These are phyloP conservation scores for Hemerocallis citrina DNA, from an alignment of 106 monocot species.

Conservation along the genomic window DNA sequence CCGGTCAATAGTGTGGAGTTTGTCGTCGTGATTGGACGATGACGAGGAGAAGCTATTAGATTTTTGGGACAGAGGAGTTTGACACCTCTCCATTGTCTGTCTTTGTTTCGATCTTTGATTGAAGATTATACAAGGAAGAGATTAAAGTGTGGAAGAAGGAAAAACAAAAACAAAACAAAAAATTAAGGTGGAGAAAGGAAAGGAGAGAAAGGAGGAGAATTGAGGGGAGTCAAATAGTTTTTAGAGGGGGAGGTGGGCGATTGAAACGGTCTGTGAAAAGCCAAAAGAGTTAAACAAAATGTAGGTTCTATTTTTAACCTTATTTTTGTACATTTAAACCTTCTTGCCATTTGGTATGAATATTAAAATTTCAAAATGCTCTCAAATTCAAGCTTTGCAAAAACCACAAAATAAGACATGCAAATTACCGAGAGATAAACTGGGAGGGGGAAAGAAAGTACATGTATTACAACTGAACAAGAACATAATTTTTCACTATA, in stretches of 20 bases:
- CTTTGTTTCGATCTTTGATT: neutral
- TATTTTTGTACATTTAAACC: no score
- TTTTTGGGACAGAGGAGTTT: conserved; percentile 16
- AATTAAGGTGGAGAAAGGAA: neutral
- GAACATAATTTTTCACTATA: no score
- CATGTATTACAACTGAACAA: no score
- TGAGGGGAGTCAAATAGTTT: neutral
- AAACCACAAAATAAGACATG: no score
- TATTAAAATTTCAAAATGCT: no score
- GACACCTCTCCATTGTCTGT: conserved; percentile 30
- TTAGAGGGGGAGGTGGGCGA: neutral
- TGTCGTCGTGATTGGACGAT: conserved; percentile 14
- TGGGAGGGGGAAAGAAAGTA: no score
- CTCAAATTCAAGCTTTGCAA: no score
- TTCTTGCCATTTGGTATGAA: no score
- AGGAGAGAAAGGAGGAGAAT: conserved; percentile 1
- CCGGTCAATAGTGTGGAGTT: conserved; percentile 14
- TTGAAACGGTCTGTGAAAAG: conserved; percentile 7
- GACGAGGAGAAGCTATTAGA: conserved; percentile 34
- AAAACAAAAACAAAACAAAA: neutral
- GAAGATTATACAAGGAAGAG: neutral
- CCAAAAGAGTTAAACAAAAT: no score
- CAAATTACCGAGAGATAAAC: no score
- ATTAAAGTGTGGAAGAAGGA: neutral
- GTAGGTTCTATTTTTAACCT: no score